Conservation (phyloP, 768 basidiomycete genomes). For the Podaxis sp. region DNA sequence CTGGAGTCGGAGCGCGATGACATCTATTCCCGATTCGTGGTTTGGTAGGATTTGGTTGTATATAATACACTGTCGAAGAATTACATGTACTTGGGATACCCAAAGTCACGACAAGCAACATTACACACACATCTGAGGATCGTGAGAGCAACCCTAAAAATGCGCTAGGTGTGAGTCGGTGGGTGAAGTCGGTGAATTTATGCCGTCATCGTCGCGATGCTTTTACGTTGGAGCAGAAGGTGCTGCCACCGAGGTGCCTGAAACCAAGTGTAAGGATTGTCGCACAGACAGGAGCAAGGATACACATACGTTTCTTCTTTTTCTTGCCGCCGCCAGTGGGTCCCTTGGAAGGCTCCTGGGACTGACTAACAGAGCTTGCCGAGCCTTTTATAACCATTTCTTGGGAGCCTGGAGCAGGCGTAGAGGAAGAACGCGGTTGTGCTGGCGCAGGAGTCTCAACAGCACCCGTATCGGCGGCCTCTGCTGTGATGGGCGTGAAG, state of each 20-base stretch:
- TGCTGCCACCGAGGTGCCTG: slow-evolving; percentile 37
- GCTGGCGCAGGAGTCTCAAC: slow-evolving; percentile 32
- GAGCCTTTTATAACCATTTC: slow-evolving; percentile 32
- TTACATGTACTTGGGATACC: background rate
- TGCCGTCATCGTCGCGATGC: background rate
- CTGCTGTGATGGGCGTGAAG: slow-evolving; percentile 38
- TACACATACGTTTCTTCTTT: slow-evolving; percentile 70
- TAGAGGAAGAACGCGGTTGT: slow-evolving; percentile 34
- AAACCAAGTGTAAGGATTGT: slow-evolving; percentile 9
- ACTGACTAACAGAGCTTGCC: slow-evolving; percentile 22
- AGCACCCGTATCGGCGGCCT: slow-evolving; percentile 23
- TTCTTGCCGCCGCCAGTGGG: slow-evolving; percentile 58
- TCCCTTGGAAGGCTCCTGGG: slow-evolving; percentile 49
- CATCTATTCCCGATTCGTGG: background rate
- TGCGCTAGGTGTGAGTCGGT: background rate
- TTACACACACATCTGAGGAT: background rate
- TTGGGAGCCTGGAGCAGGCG: slow-evolving; percentile 38
- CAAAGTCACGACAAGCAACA: background rate
- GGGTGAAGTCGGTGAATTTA: background rate
- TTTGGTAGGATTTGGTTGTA: too few relatives aligned
- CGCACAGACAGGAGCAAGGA: slow-evolving; percentile 4
- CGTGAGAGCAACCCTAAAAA: background rate
- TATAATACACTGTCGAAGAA: background rate
- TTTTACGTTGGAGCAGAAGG: slow-evolving; percentile 29
- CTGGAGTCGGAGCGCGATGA: slow-evolving; percentile 52